These are phyloP conservation scores for Saccharomycodes ludwigii DNA, from an alignment of 805 yeast genomes.

Conservation along the genomic window DNA sequence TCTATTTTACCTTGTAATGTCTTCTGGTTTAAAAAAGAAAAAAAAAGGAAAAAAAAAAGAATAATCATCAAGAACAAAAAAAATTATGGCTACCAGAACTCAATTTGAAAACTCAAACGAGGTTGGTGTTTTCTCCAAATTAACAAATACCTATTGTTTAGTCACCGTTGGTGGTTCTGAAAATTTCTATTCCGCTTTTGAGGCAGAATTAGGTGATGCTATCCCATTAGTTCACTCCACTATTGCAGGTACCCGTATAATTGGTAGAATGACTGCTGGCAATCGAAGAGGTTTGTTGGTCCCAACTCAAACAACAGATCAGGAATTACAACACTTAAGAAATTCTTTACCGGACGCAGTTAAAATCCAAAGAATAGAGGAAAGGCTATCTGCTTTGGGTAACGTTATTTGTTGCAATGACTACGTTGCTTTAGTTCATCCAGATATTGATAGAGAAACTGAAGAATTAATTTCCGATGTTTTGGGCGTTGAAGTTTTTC, in stretches of 20 bases:
- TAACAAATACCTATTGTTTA: conserved; percentile 91
- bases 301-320: conserved; percentile 96
- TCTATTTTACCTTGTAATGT: no score
- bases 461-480: conserved; percentile 98
- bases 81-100: conserved; percentile 53
- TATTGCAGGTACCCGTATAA: conserved; percentile 94
- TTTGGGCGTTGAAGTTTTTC: conserved; percentile 95
- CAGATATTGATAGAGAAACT: conserved; percentile 97
- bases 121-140: conserved; percentile 88
- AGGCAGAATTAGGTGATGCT: conserved; percentile 93
- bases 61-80: not conserved
- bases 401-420: conserved; percentile 98
- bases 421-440: conserved; percentile 97
- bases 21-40: no score
- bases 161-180: conserved; percentile 96
- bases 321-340: conserved; percentile 94
- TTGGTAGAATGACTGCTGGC: conserved; percentile 97
- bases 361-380: conserved; percentile 95
- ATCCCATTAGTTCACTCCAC: conserved; percentile 96
- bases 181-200: conserved; percentile 83
- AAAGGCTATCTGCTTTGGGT: conserved; percentile 91
- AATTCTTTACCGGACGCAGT: conserved; percentile 92
- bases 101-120: conserved; percentile 80
- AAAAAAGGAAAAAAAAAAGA: not conserved
- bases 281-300: conserved; percentile 95